Evolutionary conservation across 106 monocot genomes (phyloP).

Genomic region (Gastrodia elata): DNA sequence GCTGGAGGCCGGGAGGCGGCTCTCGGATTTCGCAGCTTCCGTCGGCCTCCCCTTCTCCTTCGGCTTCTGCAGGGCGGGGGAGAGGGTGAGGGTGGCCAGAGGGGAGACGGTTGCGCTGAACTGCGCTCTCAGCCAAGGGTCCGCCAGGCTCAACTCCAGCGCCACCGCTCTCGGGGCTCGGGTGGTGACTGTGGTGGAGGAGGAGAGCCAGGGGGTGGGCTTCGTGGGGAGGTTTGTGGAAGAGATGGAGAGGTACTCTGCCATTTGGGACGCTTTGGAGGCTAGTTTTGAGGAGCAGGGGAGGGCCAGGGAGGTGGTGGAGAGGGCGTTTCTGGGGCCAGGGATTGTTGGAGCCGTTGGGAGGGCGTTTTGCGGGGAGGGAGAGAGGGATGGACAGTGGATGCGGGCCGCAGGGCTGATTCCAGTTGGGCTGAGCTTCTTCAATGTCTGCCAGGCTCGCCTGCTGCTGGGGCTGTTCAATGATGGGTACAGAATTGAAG

Average conservation of each 20-base stretch:
- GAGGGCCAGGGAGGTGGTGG: slow-evolving; percentile 21
- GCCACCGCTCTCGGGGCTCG: slow-evolving; percentile 3
- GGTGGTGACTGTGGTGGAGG: slow-evolving; percentile 17
- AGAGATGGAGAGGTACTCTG: slow-evolving; percentile 19
- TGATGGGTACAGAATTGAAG: slow-evolving; percentile 29
- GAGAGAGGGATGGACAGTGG: slow-evolving; percentile 15
- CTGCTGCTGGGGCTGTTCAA: slow-evolving; percentile 36
- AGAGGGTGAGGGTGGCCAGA: slow-evolving; percentile 20
- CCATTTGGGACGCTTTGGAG: slow-evolving; percentile 21
- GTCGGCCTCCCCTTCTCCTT: slow-evolving; percentile 41
- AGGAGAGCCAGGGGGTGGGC: slow-evolving; percentile 13
- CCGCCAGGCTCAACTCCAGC: neutral
- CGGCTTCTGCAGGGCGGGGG: slow-evolving; percentile 25
- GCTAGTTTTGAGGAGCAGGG: slow-evolving; percentile 22
- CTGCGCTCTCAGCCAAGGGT: slow-evolving; percentile 33
- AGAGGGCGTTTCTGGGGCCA: slow-evolving; percentile 21
- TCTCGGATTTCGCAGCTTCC: slow-evolving; percentile 39
- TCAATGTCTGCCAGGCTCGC: slow-evolving; percentile 30
- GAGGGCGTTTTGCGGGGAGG: neutral
- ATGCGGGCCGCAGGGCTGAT: slow-evolving; percentile 18
- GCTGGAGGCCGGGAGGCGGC: slow-evolving; percentile 19
- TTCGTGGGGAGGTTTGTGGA: slow-evolving; percentile 26
- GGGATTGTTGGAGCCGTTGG: slow-evolving; percentile 19
- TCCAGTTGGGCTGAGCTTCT: slow-evolving; percentile 23
- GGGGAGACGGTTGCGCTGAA: slow-evolving; percentile 31